These are phyloP conservation scores for Santalum album DNA, from an alignment of 164 flowering plant genomes.

Conservation along the genomic window DNA sequence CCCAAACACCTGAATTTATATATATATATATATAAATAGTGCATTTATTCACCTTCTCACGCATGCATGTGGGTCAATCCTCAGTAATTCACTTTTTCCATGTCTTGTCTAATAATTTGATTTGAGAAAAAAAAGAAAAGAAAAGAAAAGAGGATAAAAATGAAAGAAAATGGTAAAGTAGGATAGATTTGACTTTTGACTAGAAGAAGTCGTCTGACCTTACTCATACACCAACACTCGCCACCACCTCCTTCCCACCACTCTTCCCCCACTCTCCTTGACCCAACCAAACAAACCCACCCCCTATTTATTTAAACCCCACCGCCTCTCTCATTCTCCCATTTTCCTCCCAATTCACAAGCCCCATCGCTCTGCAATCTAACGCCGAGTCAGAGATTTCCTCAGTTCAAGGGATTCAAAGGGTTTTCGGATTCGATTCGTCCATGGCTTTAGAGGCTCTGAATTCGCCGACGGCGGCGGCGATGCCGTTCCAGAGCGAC, in stretches of 20 bases:
- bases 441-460: neutral
- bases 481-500: neutral
- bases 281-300: neutral
- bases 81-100: too few species aligned
- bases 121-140: too few species aligned
- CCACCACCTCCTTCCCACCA: conserved; percentile 4
- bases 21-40: too few species aligned
- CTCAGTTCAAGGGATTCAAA: neutral
- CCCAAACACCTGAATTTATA: too few species aligned
- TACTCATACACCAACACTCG: neutral
- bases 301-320: neutral
- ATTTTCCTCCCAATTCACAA: neutral
- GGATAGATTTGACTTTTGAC: conserved; percentile 11
- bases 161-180: neutral
- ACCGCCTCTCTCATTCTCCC: neutral
- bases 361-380: neutral
- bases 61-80: too few species aligned
- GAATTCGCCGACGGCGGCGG: neutral
- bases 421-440: neutral
- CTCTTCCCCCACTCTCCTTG: neutral
- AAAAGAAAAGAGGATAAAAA: too few species aligned
- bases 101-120: too few species aligned
- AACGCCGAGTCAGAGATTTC: neutral
- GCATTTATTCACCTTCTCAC: too few species aligned
- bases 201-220: conserved; percentile 8